Percentiles rank a stretch among this genome's conserved stretches.
Evolutionary conservation across 73 alveolate genomes (phyloP).

Genomic region (Symbiodinium natans): DNA sequence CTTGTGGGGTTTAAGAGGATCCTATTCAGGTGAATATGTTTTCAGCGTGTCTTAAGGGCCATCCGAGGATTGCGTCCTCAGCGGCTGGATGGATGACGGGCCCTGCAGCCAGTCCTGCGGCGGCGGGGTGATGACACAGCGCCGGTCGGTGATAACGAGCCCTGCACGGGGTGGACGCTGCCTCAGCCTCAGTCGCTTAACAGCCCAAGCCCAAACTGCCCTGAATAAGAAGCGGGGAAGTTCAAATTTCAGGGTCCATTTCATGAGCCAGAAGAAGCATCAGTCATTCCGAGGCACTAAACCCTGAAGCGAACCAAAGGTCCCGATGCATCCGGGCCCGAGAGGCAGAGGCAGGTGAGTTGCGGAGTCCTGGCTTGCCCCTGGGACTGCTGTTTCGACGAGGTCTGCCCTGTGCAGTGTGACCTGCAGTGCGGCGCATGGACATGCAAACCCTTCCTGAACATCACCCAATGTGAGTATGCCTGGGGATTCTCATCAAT

Average conservation of each 20-base stretch:
- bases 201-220: too few species aligned
- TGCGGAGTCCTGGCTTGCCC: background rate
- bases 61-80: background rate
- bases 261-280: too few species aligned
- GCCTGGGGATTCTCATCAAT: background rate
- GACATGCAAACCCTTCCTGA: background rate
- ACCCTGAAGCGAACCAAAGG: background rate
- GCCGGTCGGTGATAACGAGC: background rate
- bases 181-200: background rate
- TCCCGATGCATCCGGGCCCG: background rate
- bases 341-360: background rate
- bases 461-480: background rate
- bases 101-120: background rate
- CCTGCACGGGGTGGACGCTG: background rate
- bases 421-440: background rate
- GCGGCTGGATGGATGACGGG: background rate
- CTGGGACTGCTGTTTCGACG: background rate
- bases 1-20: too few species aligned
- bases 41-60: too few species aligned
- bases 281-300: too few species aligned
- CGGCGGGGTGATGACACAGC: background rate
- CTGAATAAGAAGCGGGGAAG: too few species aligned
- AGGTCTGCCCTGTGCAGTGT: background rate
- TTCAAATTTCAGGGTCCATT: too few species aligned
- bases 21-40: too few species aligned